Conservation (phyloP, 2,329 filamentous ascomycete genomes). For the Nemania sp. region DNA sequence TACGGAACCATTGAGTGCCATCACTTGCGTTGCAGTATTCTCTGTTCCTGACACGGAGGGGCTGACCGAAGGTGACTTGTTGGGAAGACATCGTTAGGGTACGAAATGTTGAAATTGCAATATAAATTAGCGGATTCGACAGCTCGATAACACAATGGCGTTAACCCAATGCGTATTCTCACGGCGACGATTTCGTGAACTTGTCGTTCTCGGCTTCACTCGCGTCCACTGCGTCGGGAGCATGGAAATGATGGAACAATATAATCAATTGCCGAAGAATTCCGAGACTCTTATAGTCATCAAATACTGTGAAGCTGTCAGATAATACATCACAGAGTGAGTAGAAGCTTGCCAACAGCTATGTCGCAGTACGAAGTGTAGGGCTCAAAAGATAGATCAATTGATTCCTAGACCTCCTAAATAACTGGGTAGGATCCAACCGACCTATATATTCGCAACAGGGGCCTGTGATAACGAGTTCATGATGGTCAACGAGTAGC, state of each 20-base stretch:
- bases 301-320: neutral
- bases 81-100: neutral
- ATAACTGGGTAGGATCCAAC: too few relatives aligned
- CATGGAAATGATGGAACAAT: too few relatives aligned
- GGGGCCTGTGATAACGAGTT: neutral
- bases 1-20: neutral
- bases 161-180: too few relatives aligned
- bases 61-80: neutral
- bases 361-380: too few relatives aligned
- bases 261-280: neutral
- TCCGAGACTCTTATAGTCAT: neutral
- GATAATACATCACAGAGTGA: neutral
- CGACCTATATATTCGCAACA: too few relatives aligned
- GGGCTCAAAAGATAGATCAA: too few relatives aligned
- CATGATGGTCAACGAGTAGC: conserved; percentile 19
- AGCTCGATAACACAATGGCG: too few relatives aligned
- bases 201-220: neutral
- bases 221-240: neutral
- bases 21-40: neutral
- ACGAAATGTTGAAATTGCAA: neutral
- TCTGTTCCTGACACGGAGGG: conserved; percentile 3
- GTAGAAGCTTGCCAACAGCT: neutral
- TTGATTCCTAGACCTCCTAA: too few relatives aligned
- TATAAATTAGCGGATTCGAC: too few relatives aligned
- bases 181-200: neutral